A percentile compares a stretch with the other conserved stretches of the same genome.
Conservation (phyloP, 2,329 filamentous ascomycete species). For the Beauveria caledonica region DNA sequence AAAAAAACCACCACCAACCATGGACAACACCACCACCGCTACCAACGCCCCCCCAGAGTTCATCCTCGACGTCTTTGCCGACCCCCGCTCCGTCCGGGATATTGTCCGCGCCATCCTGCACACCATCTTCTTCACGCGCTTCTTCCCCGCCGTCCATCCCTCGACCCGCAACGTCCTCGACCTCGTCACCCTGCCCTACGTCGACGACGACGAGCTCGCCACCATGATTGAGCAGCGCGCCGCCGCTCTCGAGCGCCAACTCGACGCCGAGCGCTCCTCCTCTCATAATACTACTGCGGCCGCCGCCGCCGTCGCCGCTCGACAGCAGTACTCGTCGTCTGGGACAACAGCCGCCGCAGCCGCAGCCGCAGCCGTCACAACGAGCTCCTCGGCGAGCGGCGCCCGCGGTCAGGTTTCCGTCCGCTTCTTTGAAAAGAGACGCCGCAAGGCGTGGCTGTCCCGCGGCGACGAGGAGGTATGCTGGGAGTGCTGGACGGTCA, state of each 20-base stretch:
- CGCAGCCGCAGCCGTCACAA: constrained; percentile 15
- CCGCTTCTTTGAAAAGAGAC: constrained; percentile 90
- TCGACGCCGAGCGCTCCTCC: constrained; percentile 50
- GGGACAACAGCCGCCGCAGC: neutral
- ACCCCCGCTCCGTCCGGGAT: constrained; percentile 81
- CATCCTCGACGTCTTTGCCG: constrained; percentile 87
- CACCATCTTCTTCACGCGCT: constrained; percentile 98
- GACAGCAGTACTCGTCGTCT: constrained; percentile 13
- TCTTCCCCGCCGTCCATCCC: constrained; percentile 81
- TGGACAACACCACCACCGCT: constrained; percentile 33
- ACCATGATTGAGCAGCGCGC: constrained; percentile 88
- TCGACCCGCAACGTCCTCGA: constrained; percentile 83
- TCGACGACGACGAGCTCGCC: constrained; percentile 84
- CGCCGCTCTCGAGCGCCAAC: constrained; percentile 67
- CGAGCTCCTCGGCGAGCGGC: constrained; percentile 25
- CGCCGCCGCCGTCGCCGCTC: no score
- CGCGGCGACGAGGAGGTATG: constrained; percentile 84
- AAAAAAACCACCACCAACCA: constrained; percentile 18
- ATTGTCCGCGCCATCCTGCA: constrained; percentile 91
- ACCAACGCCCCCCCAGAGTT: constrained; percentile 64
- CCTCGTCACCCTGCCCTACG: constrained; percentile 70
- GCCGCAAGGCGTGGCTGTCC: constrained; percentile 74
- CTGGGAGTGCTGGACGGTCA: constrained; percentile 94
- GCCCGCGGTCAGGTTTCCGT: constrained; percentile 73
- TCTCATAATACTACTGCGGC: constrained; percentile 19